Base-by-base conservation (phyloP, 768 basidiomycete species). In the Naganishia kalamii region DNA sequence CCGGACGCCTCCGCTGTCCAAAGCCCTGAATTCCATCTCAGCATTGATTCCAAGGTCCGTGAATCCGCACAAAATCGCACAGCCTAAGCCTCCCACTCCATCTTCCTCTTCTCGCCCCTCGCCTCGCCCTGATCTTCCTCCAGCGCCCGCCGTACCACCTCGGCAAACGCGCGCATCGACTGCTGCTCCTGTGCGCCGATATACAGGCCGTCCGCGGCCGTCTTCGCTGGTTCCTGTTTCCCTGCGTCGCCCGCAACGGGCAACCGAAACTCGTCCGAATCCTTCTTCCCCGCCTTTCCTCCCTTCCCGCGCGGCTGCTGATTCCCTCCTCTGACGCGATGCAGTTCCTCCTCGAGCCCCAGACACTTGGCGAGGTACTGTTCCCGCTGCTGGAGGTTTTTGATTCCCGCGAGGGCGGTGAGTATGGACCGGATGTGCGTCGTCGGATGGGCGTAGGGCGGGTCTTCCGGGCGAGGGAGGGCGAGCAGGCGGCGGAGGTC, bases 71-170 rank as follows among this genome's bases (percentile, higher is more conserved):
- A n/a, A n/a, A n/a, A n/a, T n/a, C n/a, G n/a, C n/a, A n/a, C n/a
- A n/a, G n/a, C n/a, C 43, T 44, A 57, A 40, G 35, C 54, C 12
- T 57, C 35, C 54, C 54, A 57, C n/a, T 57, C 54, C n/a, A 57
- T 21, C 54, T 57, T 57, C 19, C 54, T 37, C 37, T 57, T 57
- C 15, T n/a, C 33, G 5, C 54, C 54, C 10, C 35, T 41, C 23
- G 19, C 54, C 19, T 35, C 35, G 21, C 32, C 4, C 37, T 11
- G 21, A 13, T 57, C 23, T 23, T 35, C 54, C 23, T 57, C 54
- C 37, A 57, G 40, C 13, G 30, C 37, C 37, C 40, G 33, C 23
- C 54, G 37, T 4, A 57, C 37, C 1, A 40, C 54, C 37, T 57
- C 54, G 15, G 54, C 54, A 27, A 57, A 57, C 54, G 21, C 54